A percentile compares a stretch with the other conserved stretches of the same genome.
phyloP scores from a whole-genome alignment of 352 stramenopile species.

The Phytophthora tentaculata region DNA sequence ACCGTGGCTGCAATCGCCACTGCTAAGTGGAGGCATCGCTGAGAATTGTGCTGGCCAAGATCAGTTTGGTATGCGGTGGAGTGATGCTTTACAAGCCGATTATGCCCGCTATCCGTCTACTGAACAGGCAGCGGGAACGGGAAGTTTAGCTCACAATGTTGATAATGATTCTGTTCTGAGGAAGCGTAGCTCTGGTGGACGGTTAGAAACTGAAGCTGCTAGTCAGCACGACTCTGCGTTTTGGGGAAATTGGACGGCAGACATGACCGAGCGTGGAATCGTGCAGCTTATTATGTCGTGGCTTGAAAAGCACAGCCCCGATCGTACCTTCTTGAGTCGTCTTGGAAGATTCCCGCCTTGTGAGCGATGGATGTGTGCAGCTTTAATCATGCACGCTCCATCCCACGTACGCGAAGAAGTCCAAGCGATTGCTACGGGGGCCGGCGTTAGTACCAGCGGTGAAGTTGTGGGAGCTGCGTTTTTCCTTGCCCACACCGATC shows the following conservation, averaged over 20 bases:
- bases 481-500: conserved; percentile 55
- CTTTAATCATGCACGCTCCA: conserved; percentile 83
- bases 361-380: conserved; percentile 74
- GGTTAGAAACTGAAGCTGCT: conserved; percentile 21
- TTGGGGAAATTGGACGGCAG: conserved; percentile 56
- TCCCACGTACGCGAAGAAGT: conserved; percentile 79
- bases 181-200: conserved; percentile 27
- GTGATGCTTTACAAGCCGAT: conserved; percentile 44
- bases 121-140: conserved; percentile 10
- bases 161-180: conserved; percentile 21
- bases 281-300: conserved; percentile 72
- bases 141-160: conserved; percentile 11
- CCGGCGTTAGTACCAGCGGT: conserved; percentile 29
- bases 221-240: conserved; percentile 56
- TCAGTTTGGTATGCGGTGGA: conserved; percentile 34
- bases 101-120: conserved; percentile 31
- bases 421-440: conserved; percentile 70
- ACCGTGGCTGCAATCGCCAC: conserved; percentile 82
- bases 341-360: conserved; percentile 75
- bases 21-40: conserved; percentile 76
- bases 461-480: conserved; percentile 35
- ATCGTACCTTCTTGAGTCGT: conserved; percentile 80
- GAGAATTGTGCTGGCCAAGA: conserved; percentile 12
- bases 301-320: conserved; percentile 76
- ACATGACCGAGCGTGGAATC: conserved; percentile 65